Base-by-base conservation (phyloP, 495 filamentous ascomycete species). In the Echria macrotheca region DNA sequence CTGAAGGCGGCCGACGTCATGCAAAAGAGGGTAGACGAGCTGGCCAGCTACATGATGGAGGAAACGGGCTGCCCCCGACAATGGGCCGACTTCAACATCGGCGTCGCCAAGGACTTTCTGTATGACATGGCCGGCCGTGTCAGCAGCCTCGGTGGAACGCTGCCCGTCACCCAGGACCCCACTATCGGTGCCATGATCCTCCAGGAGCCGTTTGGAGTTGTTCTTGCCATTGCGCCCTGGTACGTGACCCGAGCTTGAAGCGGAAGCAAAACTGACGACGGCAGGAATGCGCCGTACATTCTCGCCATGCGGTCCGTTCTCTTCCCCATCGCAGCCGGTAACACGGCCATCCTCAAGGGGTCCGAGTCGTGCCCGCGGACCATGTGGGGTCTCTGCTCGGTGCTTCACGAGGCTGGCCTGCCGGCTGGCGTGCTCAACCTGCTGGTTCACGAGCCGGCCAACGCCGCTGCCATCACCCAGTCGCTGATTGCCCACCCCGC, bases 161-260 rank as follows among this genome's bases (percentile, higher is more conserved):
- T 89, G 23, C 85, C 87, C 0, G 69, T 71, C 8, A 68, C 76
- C 6, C 56, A 62, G 2, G 63, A 80, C 17, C 68, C 78, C n/a
- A 76, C 76, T 5, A 71, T 70, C 31, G 72, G 74, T n/a, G 84
- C 85, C 0, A 72, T 95, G 57, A 68, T 95, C n/a, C 67, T 81
- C 40, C 86, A 83, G 57, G 85, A 94, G 63, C 89, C 89, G 4
- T 89, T 81, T 55, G 89, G 89, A 15, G 88, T 93, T 21, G 68
- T 91, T 2, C 70, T 96, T 11, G 81, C 78, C 23, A 88, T 94
- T 66, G 89, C 87, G 15, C 89, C 91, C 23, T 95, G 91, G 87
- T 88, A 72, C 55, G 67, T 48, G 1, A 4, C n/a, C n/a, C n/a
- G n/a, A n/a, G n/a, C n/a, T n/a, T n/a, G n/a, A n/a, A n/a, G n/a